Evolutionary conservation across 2,329 filamentous ascomycete genomes (phyloP), one percentile per base, ranked within the genome.

Genomic region (Diaporthe sp.): DNA sequence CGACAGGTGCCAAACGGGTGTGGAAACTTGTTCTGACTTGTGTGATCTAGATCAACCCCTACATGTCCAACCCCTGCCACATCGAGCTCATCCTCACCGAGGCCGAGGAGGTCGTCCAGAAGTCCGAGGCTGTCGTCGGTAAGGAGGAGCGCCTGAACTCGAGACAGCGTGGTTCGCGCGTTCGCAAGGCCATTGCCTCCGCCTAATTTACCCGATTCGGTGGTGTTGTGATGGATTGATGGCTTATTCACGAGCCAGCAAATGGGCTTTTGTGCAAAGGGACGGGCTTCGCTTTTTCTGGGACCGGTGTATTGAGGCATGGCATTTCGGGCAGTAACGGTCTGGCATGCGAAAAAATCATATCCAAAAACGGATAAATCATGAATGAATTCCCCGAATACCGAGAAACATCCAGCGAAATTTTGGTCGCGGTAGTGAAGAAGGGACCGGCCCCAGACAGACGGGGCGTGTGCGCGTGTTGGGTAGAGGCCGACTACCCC

Each of bases 21-120:
- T 12, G n/a, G n/a, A 17, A 13, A 8, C 13, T 12, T 7, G 3
- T 71, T 68, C 80, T 85, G 79, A 85, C 76, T 71, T 51, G 25
- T n/a, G 17, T 55, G 71, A 55, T 65, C 37, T 76, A 98, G 96
- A 99, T 99, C 91, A 99, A 99, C 93, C 97, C 97, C 78, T 99
- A 98, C 93, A 98, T 99, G 97, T 98, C 96, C 81, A 97, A 97
- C 93, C 97, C 97, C 81, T 99, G 96, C 94, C 97, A 99, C 93
- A 98, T 99, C 88, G 97, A 99, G 91, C 91, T 99, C 83, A 99
- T 99, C 92, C 92, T 99, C 82, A 98, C 96, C 85, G 97, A 99
- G 92, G 95, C 91, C 83, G 94, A 97, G 85, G 97, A 99, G 92
- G 92, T 94, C 82, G 95, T 99, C 82, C 92, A 96, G 89, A 99